Evolutionary conservation across 1,284 basidiomycete species (phyloP), one percentile per base, ranked within the genome.

Genomic region (Ustilago xerochloae): DNA sequence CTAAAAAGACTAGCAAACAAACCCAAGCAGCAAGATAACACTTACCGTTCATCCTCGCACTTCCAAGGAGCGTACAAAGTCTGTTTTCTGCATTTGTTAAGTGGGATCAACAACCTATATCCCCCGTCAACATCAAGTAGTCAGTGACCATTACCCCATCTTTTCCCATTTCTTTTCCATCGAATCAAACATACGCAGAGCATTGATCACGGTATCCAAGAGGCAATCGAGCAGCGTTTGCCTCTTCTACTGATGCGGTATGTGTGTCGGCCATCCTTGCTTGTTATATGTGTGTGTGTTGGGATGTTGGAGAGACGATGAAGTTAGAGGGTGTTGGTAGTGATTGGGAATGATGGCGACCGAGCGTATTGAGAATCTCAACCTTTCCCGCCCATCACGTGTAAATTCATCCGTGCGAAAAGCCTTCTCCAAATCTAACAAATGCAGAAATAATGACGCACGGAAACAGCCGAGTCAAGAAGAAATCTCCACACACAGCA

Each of bases 141-240:
- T 45, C 28, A 48, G 45, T 18, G 50, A 56, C 59, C 53, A 13
- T 28, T 18, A 15, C 30, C 30, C 6, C 9, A 3, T 16, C 26
- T 8, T 48, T 29, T 10, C 18, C 28, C 36, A 9, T 43, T 15
- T 43, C 16, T 20, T 7, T 20, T 36, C n/a, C 10, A 18, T 24
- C 9, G 28, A 12, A 22, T 8, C 43, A 1, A 15, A 89, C 91
- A 82, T 85, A 96, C 94, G 93, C 90, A 77, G 93, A 95, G 86
- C 94, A 97, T 77, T 91, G 89, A 86, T 97, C 94, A 81, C 94
- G 88, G 90, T 92, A 97, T 12, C 88, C 91, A 9, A 96, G 76
- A 8, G 94, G 94, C 24, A 95, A 88, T 68, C 87, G 88, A 65
- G 91, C 88, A 7, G 89, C 88, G 85, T 92, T 92, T 84, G 93